phyloP scores from a whole-genome alignment of 2,329 filamentous ascomycete species.

The Cryphonectria radicalis region DNA sequence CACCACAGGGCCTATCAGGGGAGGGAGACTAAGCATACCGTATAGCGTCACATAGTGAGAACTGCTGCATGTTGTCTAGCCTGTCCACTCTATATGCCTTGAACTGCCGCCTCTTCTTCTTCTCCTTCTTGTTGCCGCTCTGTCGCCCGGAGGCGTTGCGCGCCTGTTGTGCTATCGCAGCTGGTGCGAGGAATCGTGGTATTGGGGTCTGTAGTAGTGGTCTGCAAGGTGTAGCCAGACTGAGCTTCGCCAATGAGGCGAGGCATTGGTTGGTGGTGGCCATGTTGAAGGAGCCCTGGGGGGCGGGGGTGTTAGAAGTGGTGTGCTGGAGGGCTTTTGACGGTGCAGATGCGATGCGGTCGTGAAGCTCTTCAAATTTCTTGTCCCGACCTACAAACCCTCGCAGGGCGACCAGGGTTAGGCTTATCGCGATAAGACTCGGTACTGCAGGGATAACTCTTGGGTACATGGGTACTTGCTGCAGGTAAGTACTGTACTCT shows the following conservation, averaged over 20 bases:
- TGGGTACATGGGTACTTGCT: neutral
- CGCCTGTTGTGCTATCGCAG: constrained; percentile 44
- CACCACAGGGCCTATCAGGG: too few relatives aligned
- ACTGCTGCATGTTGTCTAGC: constrained; percentile 71
- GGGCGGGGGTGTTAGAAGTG: neutral
- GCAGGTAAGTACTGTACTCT: neutral
- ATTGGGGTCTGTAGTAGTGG: constrained; percentile 47
- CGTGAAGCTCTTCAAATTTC: constrained; percentile 26
- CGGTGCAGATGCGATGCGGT: neutral
- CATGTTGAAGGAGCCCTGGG: constrained; percentile 42
- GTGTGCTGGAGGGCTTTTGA: neutral
- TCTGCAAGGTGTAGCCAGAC: constrained; percentile 47
- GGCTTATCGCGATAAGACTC: constrained; percentile 3
- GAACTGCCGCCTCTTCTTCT: constrained; percentile 63
- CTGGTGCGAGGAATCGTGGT: constrained; percentile 55
- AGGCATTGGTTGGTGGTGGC: constrained; percentile 57
- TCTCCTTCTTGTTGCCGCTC: constrained; percentile 55
- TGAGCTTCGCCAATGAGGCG: constrained; percentile 58
- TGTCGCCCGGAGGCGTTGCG: constrained; percentile 47
- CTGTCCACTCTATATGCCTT: constrained; percentile 71
- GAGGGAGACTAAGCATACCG: constrained; percentile 58
- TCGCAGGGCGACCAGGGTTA: constrained; percentile 9
- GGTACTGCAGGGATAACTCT: neutral
- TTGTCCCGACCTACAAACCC: neutral
- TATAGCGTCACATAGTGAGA: constrained; percentile 89